These are phyloP conservation scores for Parascedosporium putredinis DNA, from an alignment of 2,329 filamentous ascomycete genomes.

Conservation along the genomic window DNA sequence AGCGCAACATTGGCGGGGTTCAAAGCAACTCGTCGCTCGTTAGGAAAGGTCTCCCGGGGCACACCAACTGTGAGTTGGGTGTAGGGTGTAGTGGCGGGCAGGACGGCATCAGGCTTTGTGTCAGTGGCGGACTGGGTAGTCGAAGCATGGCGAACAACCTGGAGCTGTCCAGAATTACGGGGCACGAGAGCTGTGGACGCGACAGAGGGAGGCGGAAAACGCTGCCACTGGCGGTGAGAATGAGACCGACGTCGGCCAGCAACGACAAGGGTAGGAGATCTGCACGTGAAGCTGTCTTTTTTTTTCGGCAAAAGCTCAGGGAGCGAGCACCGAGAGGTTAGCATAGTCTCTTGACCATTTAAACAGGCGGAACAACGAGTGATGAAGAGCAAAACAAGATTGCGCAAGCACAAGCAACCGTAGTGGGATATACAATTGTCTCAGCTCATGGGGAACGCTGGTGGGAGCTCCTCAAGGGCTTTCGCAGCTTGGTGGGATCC, in stretches of 20 bases:
- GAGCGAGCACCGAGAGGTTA: not conserved
- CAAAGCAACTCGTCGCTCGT: conserved; percentile 74
- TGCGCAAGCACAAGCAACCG: not conserved
- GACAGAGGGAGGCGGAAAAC: not conserved
- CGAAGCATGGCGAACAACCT: conserved; percentile 8
- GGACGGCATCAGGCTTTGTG: conserved; percentile 10
- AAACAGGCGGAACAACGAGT: not conserved
- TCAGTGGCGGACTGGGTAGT: not conserved
- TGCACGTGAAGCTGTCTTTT: conserved; percentile 2
- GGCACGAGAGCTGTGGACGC: conserved; percentile 4
- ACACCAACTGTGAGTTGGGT: conserved; percentile 65
- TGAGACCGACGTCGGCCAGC: conserved; percentile 4
- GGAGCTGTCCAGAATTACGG: not conserved
- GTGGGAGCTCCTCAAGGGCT: not conserved
- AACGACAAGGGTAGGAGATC: not conserved
- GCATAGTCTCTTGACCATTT: not conserved
- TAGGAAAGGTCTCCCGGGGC: conserved; percentile 65
- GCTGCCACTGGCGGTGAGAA: conserved; percentile 3
- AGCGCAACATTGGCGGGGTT: conserved; percentile 76
- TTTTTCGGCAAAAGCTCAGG: not conserved
- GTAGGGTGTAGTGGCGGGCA: conserved; percentile 50
- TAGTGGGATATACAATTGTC: no score
- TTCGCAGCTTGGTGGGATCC: not conserved
- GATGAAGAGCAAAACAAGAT: not conserved
- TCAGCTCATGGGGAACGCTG: not conserved